Percentiles rank a stretch among this genome's conserved stretches.
phyloP scores from a whole-genome alignment of 2,329 filamentous ascomycete species.

The Helicocarpus griseus region DNA sequence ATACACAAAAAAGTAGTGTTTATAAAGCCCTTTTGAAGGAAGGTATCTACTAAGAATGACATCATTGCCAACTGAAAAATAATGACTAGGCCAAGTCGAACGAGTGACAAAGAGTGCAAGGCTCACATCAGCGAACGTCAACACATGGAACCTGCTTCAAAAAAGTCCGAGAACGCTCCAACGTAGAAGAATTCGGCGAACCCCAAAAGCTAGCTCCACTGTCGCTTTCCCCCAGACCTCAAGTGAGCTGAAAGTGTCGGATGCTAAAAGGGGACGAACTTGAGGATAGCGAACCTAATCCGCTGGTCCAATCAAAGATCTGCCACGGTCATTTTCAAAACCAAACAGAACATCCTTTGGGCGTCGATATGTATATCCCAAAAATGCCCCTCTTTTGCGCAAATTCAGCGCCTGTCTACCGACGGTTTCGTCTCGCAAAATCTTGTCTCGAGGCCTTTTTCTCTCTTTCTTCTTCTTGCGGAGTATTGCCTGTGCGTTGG shows the following conservation, averaged over 20 bases:
- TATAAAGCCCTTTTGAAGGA: no score
- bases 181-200: background rate
- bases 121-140: background rate
- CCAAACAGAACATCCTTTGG: slow-evolving; percentile 28
- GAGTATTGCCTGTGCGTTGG: slow-evolving; percentile 35
- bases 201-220: no score
- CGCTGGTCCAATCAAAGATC: slow-evolving; percentile 15
- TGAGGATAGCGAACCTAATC: no score
- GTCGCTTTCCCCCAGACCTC: no score
- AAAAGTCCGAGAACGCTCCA: background rate
- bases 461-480: slow-evolving; percentile 51
- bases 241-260: no score
- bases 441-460: slow-evolving; percentile 72
- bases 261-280: no score
- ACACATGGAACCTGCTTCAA: background rate
- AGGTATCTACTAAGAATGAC: slow-evolving; percentile 9
- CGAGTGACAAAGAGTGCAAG: background rate
- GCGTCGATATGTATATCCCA: slow-evolving; percentile 75
- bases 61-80: background rate
- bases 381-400: slow-evolving; percentile 71
- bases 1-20: background rate
- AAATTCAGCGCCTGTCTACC: slow-evolving; percentile 64
- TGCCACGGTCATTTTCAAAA: slow-evolving; percentile 25
- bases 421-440: slow-evolving; percentile 63
- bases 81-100: background rate